Evolutionary conservation across 306 rosid species (phyloP), one percentile per base, ranked within the genome.

Genomic region (Sindora glabra): DNA sequence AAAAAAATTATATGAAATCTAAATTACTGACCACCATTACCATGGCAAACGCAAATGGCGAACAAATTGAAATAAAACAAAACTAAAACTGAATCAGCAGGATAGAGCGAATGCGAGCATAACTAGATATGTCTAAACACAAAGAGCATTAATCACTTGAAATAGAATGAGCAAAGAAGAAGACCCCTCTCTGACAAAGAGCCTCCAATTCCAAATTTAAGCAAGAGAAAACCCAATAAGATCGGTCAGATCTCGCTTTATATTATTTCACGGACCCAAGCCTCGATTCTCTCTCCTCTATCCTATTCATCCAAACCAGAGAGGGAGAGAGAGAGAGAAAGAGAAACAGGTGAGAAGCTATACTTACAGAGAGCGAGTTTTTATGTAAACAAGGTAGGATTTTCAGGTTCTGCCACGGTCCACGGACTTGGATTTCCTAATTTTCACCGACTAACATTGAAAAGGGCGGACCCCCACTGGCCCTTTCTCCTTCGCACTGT

Each of bases 121-220:
- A 44, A 10, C 56, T 30, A 15, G 62, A 36, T 22, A 32, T n/a
- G n/a, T n/a, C n/a, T 25, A 38, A 13, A 37, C 30, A 14, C 15
- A 6, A 36, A 10, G 12, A 2, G 48, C n/a, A 58, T 79, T 32
- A 65, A 70, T 77, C 74, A 82, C 86, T n/a, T n/a, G n/a, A n/a
- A n/a, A 55, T 17, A 33, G 57, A 56, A 36, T 50, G 60, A 6
- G 55, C 54, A n/a, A n/a, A 52, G 68, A 29, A 63, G 73, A 59
- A 70, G 68, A 66, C n/a, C 70, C 88, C 83, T 56, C 60, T 75
- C 58, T 38, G 67, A 33, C 33, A 74, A 77, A 64, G 83, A 78
- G 72, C 64, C 86, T 63, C 76, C 66, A 65, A 75, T 71, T 68
- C 62, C 53, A 57, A 81, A 58, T 66, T 65, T n/a, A n/a, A n/a